A percentile compares a stretch with the other conserved stretches of the same genome.
Conservation (phyloP, 2,329 filamentous ascomycete species). For the Phialophora chinensis region DNA sequence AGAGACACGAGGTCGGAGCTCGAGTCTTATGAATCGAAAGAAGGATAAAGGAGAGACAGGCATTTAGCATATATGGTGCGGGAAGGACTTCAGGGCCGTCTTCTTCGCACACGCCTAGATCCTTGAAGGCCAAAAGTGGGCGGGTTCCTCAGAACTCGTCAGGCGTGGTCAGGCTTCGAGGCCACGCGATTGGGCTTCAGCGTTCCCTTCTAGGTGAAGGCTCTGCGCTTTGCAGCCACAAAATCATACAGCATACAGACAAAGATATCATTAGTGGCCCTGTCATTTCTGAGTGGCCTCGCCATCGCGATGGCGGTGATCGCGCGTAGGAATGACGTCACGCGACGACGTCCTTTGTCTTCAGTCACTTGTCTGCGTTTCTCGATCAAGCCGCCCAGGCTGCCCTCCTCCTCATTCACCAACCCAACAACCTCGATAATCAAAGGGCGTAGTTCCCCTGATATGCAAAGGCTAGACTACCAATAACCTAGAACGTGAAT, state of each 20-base stretch:
- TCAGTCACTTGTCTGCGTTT: background rate
- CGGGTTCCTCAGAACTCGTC: background rate
- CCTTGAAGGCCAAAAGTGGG: background rate
- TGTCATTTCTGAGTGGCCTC: background rate
- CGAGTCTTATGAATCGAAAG: slow-evolving; percentile 24
- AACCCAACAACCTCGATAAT: background rate
- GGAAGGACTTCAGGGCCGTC: background rate
- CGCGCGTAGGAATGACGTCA: background rate
- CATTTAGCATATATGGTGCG: slow-evolving; percentile 22
- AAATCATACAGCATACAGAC: background rate
- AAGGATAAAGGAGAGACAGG: slow-evolving; percentile 29
- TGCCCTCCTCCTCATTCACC: background rate
- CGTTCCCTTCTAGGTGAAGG: background rate
- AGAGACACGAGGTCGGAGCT: slow-evolving; percentile 29
- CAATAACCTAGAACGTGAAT: background rate
- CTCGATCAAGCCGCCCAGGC: background rate
- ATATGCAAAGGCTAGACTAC: background rate
- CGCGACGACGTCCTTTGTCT: background rate
- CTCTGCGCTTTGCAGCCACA: background rate
- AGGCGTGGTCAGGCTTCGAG: background rate
- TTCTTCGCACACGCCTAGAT: background rate
- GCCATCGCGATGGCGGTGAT: background rate
- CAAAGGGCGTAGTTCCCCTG: background rate
- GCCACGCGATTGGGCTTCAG: background rate
- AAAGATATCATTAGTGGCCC: background rate